Evolutionary conservation across 1,139 yeast species (phyloP).

Genomic region (Nematodospora anomalae): DNA sequence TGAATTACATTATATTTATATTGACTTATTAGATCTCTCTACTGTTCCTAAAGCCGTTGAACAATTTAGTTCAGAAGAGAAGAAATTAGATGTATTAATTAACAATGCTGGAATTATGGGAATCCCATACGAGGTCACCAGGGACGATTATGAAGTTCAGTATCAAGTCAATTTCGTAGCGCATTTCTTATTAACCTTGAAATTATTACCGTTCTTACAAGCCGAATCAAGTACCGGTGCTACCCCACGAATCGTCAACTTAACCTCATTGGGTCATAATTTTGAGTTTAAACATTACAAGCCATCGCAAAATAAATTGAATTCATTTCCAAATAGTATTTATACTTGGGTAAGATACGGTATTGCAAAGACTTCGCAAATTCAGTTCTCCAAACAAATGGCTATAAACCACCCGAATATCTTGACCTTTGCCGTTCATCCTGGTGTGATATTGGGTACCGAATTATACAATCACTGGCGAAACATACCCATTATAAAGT

Average conservation of each 20-base stretch:
- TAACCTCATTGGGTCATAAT: constrained; percentile 39
- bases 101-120: constrained; percentile 48
- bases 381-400: constrained; percentile 31
- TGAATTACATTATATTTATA: constrained; percentile 26
- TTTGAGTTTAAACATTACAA: constrained; percentile 23
- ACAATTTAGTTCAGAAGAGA: constrained; percentile 25
- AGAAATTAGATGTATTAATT: constrained; percentile 33
- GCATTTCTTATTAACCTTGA: constrained; percentile 35
- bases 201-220: constrained; percentile 30
- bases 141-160: constrained; percentile 42
- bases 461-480: constrained; percentile 35
- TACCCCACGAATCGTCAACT: constrained; percentile 33
- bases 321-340: constrained; percentile 24
- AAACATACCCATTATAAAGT: constrained; percentile 24
- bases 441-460: constrained; percentile 41
- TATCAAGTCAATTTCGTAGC: constrained; percentile 42
- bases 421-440: constrained; percentile 37
- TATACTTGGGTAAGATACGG: constrained; percentile 40
- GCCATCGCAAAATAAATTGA: constrained; percentile 24
- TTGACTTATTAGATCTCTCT: constrained; percentile 36
- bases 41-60: constrained; percentile 33
- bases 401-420: constrained; percentile 33
- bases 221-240: constrained; percentile 20
- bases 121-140: constrained; percentile 34
- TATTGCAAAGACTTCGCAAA: constrained; percentile 33